These are phyloP conservation scores for Syzygium syzygioides DNA, from an alignment of 441 rosid species.

Conservation along the genomic window DNA sequence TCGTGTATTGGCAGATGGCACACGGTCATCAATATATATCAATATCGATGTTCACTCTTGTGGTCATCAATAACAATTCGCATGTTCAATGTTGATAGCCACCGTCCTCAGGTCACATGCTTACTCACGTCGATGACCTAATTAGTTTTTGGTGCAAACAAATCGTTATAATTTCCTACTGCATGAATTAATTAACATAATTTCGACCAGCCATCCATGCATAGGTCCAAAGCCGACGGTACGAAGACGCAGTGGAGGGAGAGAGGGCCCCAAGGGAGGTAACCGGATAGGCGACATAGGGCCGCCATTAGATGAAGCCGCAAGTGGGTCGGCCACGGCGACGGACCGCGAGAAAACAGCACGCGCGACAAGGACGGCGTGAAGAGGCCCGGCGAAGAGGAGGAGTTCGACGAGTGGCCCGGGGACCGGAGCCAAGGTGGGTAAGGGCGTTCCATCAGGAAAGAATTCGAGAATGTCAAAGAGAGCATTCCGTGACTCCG, in stretches of 20 bases:
- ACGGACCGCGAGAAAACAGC: background rate
- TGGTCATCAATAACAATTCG: too few relatives aligned
- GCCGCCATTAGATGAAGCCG: background rate
- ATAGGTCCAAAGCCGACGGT: background rate
- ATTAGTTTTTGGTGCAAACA: too few relatives aligned
- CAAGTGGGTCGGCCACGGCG: background rate
- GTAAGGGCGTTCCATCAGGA: background rate
- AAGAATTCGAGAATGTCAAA: background rate
- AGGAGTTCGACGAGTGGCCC: background rate
- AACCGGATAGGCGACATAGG: background rate
- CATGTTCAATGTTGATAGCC: too few relatives aligned
- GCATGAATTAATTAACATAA: background rate
- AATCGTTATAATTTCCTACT: background rate
- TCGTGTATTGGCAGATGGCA: too few relatives aligned
- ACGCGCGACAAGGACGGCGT: background rate
- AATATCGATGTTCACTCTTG: too few relatives aligned
- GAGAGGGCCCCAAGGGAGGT: background rate
- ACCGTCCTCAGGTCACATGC: too few relatives aligned
- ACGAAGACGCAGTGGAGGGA: background rate
- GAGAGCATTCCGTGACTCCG: background rate
- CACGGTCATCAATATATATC: too few relatives aligned
- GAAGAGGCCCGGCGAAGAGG: background rate
- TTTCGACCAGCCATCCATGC: fast-evolving
- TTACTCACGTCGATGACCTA: too few relatives aligned
- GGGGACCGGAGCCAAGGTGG: background rate